Evolutionary conservation across 495 filamentous ascomycete species (phyloP), one percentile per base, ranked within the genome.

Genomic region (Aspergillus homomorphus): DNA sequence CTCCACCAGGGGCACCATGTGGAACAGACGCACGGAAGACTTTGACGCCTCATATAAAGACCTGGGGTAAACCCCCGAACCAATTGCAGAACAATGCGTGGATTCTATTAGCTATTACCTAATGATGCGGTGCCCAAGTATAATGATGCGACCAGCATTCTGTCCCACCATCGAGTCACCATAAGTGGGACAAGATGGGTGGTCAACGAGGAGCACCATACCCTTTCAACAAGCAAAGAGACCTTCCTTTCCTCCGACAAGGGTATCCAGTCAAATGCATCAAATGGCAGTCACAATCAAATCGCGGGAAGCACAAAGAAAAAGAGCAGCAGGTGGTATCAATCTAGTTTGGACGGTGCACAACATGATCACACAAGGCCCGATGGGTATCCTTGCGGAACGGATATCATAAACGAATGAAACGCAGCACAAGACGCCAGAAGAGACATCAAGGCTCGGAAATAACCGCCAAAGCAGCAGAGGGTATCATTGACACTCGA

Each of bases 331-430:
- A 66, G 70, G 69, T 80, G 76, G 75, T 80, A 81, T 81, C 78
- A 80, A 77, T 81, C 78, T 80, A 80, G 73, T 69, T 62, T 62
- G 59, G 66, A 69, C 67, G 70, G 70, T 66, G 66, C 66, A 70
- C 66, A 69, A 66, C 73, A 70, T 72, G 71, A 69, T 62, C 65
- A 73, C 71, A 66, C 73, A 52, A 68, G 51, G 61, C 62, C 65
- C 50, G 48, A 56, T 38, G 53, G 73, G 68, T 68, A 68, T 65
- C 65, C 67, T 72, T 70, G 70, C 69, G 67, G 66, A 66, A 67
- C 65, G 68, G 63, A 68, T 64, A 67, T 74, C 73, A 66, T 74
- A 62, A 73, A 75, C 59, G 71, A 76, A 67, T 68, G 74, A 66
- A 70, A 62, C 54, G 58, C 53, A 57, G 60, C 56, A 45, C 55